phyloP scores from a whole-genome alignment of 805 yeast genomes.

The Kodamaea kaohsiungensis region DNA sequence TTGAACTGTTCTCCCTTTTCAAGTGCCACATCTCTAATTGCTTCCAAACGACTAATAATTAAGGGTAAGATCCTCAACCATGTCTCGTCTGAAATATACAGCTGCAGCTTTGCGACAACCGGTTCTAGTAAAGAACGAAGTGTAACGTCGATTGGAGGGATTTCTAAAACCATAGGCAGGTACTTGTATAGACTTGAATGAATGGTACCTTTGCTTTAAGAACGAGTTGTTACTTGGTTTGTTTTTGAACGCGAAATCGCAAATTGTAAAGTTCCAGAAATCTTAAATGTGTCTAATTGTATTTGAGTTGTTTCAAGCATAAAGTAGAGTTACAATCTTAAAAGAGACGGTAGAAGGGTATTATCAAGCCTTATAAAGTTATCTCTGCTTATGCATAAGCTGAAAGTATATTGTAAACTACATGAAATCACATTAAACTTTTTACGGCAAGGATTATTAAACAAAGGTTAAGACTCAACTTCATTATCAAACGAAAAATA shows the following conservation, averaged over 20 bases:
- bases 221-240: neutral
- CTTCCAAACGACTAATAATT: neutral
- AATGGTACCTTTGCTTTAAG: neutral
- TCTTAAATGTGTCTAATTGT: neutral
- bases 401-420: neutral
- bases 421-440: too few relatives aligned
- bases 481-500: neutral
- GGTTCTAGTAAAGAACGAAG: neutral
- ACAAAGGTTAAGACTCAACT: too few relatives aligned
- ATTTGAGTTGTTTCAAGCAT: neutral
- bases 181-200: neutral
- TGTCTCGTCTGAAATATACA: neutral
- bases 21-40: neutral
- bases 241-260: constrained; percentile 1
- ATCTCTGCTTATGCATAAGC: neutral
- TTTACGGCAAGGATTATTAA: too few relatives aligned
- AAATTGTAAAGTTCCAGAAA: neutral
- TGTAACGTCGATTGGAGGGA: neutral
- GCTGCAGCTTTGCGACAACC: neutral
- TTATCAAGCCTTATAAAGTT: neutral
- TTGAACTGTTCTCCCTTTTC: constrained; percentile 4
- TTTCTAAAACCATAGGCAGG: constrained; percentile 3
- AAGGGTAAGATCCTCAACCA: neutral
- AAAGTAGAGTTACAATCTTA: neutral
- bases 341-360: neutral